Base-by-base conservation (phyloP, 2,329 filamentous ascomycete species). In the Fusarium pseudoanthophilum region DNA sequence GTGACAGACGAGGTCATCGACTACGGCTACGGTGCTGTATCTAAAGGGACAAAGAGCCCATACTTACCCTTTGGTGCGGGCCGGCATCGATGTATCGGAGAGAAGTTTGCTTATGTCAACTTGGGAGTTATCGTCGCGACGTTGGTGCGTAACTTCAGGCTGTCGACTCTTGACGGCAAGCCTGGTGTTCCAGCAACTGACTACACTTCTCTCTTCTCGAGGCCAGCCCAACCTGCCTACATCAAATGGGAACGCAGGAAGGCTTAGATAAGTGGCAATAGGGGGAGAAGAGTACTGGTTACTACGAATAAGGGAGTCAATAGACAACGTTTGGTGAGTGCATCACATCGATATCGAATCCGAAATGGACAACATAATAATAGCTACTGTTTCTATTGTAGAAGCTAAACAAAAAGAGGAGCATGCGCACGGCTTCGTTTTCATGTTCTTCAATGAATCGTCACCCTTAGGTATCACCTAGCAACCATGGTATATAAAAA, bases 81-180 rank as follows among this genome's bases (percentile, higher is more conserved):
- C 1, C 85, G 92, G 49, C 92, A 94, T 80, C 85, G 92, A 26
- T 94, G 92, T 76, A 93, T 94, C 66, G 92, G 92, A 24, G 92
- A 94, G 83, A 92, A 93, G 79, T 94, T 93, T 79, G 92, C 92
- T 1, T 93, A 93, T 75, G 81, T 92, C 49, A 92, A 94, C 77
- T 79, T 94, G 46, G 86, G 87, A 21, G 89, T 89, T 14, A 93
- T 94, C 68, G 81, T 93, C 30, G 86, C 87, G 1, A 89, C 87
- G 0, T 80, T 93, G 67, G 87, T 93, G 15, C 83, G 91, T 16
- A 83, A 89, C 53, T 87, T 93, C 78, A 89, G 86, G 78, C 84
- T 93, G 49, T 82, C 79, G 53, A 92, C 90, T 49, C 72, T 87
- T 10, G 86, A 89, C 60, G 90, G 88, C 1, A 85, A 82, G 68